Percentiles rank a stretch among this genome's conserved stretches.
Conservation (phyloP, 805 yeast genomes). For the Metschnikowia corniflorae region DNA sequence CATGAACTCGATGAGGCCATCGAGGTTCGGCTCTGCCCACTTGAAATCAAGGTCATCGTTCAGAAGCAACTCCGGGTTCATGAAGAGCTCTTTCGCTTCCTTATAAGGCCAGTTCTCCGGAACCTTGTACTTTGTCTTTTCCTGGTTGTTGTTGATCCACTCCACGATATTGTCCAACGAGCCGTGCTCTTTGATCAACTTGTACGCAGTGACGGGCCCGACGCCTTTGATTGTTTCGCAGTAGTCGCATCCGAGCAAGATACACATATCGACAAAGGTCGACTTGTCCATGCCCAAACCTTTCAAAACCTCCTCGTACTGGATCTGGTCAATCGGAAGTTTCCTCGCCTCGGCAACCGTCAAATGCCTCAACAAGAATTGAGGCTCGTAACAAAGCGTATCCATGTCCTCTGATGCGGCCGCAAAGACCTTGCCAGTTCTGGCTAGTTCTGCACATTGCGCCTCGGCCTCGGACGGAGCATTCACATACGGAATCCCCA, state of each 20-base stretch:
- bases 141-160: conserved; percentile 51
- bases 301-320: conserved; percentile 61
- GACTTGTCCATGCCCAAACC: conserved; percentile 70
- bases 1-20: conserved; percentile 77
- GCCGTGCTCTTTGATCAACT: conserved; percentile 81
- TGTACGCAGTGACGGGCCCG: conserved; percentile 93
- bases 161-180: conserved; percentile 76
- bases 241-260: conserved; percentile 93
- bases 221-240: conserved; percentile 93
- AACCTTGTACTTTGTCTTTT: conserved; percentile 64
- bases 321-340: conserved; percentile 84
- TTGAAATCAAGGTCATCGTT: conserved; percentile 64
- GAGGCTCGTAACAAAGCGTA: conserved; percentile 88
- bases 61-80: conserved; percentile 73
- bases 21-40: conserved; percentile 87
- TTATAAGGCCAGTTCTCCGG: conserved; percentile 95
- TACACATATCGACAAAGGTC: conserved; percentile 88
- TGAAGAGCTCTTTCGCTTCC: conserved; percentile 81
- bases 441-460: conserved; percentile 92
- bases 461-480: conserved; percentile 99
- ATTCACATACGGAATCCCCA: conserved; percentile 93
- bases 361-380: conserved; percentile 77
- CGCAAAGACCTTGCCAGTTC: conserved; percentile 87
- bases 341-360: conserved; percentile 94
- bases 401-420: conserved; percentile 99